Conservation (phyloP, 2,329 filamentous ascomycete genomes). For the Phoma sp. region DNA sequence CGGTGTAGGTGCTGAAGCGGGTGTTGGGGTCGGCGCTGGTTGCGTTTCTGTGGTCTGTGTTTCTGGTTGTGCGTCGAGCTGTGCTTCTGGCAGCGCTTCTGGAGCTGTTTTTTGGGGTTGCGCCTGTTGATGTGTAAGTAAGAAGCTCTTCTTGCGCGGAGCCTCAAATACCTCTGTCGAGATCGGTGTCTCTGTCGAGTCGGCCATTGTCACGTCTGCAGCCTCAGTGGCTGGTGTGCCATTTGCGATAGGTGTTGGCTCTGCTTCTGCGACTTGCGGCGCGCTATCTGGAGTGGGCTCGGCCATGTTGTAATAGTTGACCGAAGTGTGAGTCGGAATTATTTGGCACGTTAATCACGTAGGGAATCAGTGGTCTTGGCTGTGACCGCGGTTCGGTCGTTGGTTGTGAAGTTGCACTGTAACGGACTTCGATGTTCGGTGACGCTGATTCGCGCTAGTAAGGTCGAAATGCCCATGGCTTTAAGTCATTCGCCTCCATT, state of each 20-base stretch:
- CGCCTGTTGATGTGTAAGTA: background rate
- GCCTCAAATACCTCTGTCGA: slow-evolving; percentile 12
- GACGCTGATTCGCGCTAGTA: slow-evolving; percentile 15
- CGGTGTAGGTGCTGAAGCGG: slow-evolving; percentile 14
- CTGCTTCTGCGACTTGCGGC: slow-evolving; percentile 25
- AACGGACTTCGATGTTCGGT: slow-evolving; percentile 26
- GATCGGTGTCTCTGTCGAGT: slow-evolving; percentile 16
- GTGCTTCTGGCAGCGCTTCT: slow-evolving; percentile 2
- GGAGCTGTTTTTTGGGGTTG: slow-evolving; percentile 15
- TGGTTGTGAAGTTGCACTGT: slow-evolving; percentile 9
- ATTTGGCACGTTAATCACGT: background rate
- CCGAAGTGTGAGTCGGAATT: background rate
- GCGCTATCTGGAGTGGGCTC: slow-evolving; percentile 24
- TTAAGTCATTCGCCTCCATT: background rate
- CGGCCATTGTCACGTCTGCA: slow-evolving; percentile 41
- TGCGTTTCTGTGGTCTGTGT: background rate
- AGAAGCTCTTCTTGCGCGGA: background rate
- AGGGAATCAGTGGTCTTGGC: background rate
- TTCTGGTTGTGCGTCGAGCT: background rate
- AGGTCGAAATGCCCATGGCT: background rate
- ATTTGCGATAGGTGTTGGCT: slow-evolving; percentile 28
- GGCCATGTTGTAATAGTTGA: slow-evolving; percentile 19
- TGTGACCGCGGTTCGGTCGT: slow-evolving; percentile 2
- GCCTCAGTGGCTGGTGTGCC: slow-evolving; percentile 19
- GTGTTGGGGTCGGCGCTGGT: slow-evolving; percentile 1